Base-by-base conservation (phyloP, 1,139 yeast genomes). In the Lodderomyces jiufengensis region DNA sequence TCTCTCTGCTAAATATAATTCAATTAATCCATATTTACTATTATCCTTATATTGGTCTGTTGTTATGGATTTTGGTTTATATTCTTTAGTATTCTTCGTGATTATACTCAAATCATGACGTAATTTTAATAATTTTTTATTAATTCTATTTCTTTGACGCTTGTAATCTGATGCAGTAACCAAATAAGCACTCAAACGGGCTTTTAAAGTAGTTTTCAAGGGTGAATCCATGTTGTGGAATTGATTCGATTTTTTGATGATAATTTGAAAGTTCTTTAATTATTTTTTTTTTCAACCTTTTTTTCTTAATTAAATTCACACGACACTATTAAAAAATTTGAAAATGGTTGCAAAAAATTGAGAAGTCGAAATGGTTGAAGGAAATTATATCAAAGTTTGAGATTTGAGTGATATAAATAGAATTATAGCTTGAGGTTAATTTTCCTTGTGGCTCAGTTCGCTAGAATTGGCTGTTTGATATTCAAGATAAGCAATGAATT, bases 1-100 rank as follows among this genome's bases (percentile, higher is more conserved):
- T 49, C 92, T 70, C 55, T 86, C 95, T 1, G 83, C 78, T 9
- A 73, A 67, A 42, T 72, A 61, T 23, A 84, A 63, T 16, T 74
- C 55, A 14, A 84, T 56, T 27, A 57, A 47, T 10, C 78, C 85
- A 49, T 58, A 73, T 37, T 63, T 57, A 9, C 59, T 45, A 48
- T 80, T 72, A n/a, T 51, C 41, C 3, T 55, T 58, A 48, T 78
- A 76, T 40, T 77, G 72, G n/a, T 64, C 74, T 0, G 56, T 40
- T 3, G 67, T 49, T 28, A 80, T 67, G 40, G 70, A 69, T 40
- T 75, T 73, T 9, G 61, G 53, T 36, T 54, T 55, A 55, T 76
- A 80, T 47, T 76, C 64, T 48, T 69, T 75, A 27, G 84, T 76
- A 51, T 78, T 81, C 43, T 68, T 71, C 13, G 80, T 74, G 43